A percentile compares a stretch with the other conserved stretches of the same genome.
phyloP scores from a whole-genome alignment of 495 filamentous ascomycete genomes.

The Lophiotrema nucula region DNA sequence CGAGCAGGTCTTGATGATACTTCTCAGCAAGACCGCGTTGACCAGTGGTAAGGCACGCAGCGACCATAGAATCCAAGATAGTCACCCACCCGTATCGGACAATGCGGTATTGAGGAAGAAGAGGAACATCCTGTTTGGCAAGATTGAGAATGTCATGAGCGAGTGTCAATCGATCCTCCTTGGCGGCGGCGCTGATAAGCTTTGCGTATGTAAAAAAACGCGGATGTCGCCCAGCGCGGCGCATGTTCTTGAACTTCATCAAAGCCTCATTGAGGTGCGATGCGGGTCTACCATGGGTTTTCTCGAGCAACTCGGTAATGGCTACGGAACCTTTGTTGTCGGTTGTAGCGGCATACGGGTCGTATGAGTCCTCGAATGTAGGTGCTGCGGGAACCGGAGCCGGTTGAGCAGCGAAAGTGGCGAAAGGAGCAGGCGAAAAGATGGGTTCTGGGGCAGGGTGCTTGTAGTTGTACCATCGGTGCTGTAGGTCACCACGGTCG shows the following conservation, averaged over 20 bases:
- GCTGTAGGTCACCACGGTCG: conserved; percentile 57
- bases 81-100: conserved; percentile 93
- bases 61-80: conserved; percentile 94
- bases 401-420: conserved; percentile 35
- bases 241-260: conserved; percentile 83
- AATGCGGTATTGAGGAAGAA: conserved; percentile 72
- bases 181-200: conserved; percentile 85
- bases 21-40: conserved; percentile 73
- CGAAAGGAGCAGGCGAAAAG: conserved; percentile 39
- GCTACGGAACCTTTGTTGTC: conserved; percentile 88
- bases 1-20: conserved; percentile 85
- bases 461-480: conserved; percentile 58
- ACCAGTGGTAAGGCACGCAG: conserved; percentile 82
- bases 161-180: conserved; percentile 72
- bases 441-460: conserved; percentile 41
- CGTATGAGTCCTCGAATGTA: conserved; percentile 71
- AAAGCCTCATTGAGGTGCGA: conserved; percentile 78
- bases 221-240: conserved; percentile 84
- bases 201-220: conserved; percentile 95
- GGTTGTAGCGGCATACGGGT: conserved; percentile 84
- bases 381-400: conserved; percentile 44
- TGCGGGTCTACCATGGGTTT: conserved; percentile 61
- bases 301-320: conserved; percentile 84
- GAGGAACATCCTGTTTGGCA: conserved; percentile 82
- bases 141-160: conserved; percentile 84